Evolutionary conservation across 164 flowering plant species (phyloP).

Genomic region (Macadamia integrifolia): DNA sequence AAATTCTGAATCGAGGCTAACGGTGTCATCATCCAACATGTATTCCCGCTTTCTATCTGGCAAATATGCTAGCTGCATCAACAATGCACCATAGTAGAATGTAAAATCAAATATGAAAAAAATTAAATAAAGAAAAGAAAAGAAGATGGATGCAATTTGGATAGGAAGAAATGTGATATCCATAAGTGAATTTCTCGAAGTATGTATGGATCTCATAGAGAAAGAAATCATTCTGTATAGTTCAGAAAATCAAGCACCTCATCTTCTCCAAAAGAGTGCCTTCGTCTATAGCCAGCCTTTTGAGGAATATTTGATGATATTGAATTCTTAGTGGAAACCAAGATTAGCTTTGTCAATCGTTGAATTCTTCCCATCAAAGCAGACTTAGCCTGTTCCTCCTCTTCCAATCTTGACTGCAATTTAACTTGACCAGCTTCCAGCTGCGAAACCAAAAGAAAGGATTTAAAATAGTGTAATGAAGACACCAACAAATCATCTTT

Average conservation of each 20-base stretch:
- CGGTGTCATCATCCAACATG: constrained; percentile 59
- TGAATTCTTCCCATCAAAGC: constrained; percentile 93
- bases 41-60: constrained; percentile 69
- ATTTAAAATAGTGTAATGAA: neutral
- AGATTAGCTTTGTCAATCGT: constrained; percentile 72
- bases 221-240: neutral
- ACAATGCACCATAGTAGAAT: neutral
- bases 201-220: neutral
- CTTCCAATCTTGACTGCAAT: constrained; percentile 81
- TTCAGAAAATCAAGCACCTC: constrained; percentile 40
- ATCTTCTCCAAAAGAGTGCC: constrained; percentile 85
- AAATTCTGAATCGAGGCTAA: constrained; percentile 55
- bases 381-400: constrained; percentile 88
- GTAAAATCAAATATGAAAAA: neutral
- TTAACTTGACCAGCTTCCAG: constrained; percentile 84
- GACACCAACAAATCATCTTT: neutral
- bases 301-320: constrained; percentile 42
- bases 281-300: constrained; percentile 41
- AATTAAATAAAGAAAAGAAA: neutral
- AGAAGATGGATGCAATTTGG: neutral
- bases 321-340: constrained; percentile 79
- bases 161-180: neutral
- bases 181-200: neutral
- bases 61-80: constrained; percentile 74
- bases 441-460: constrained; percentile 18